Percentiles rank a stretch among this genome's conserved stretches.
These are phyloP conservation scores for Penicillium sp. DNA, from an alignment of 2,329 filamentous ascomycete genomes.

Conservation along the genomic window DNA sequence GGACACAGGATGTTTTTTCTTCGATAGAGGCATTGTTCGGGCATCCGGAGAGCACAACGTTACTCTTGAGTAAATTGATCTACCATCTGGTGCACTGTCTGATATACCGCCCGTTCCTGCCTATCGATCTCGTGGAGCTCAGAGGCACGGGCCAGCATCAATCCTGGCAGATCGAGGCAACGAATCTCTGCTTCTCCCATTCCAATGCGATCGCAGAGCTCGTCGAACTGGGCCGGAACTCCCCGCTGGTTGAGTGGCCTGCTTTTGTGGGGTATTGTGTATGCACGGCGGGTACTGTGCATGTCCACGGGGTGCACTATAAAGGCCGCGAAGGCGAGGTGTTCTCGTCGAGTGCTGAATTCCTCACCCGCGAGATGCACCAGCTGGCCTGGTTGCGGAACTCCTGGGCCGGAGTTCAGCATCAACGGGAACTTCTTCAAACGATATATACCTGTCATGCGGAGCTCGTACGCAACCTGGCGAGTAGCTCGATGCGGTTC, in stretches of 20 bases:
- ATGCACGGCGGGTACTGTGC: conserved; percentile 82
- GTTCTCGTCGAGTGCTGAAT: conserved; percentile 69
- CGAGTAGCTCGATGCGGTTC: conserved; percentile 71
- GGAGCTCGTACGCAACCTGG: conserved; percentile 74
- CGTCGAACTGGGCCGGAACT: conserved; percentile 75
- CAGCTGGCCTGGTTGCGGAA: conserved; percentile 75
- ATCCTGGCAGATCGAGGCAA: conserved; percentile 90
- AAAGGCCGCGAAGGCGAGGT: conserved; percentile 63
- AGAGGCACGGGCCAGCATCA: conserved; percentile 81
- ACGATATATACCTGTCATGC: conserved; percentile 76
- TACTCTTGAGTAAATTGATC: conserved; percentile 82
- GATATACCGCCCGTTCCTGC: conserved; percentile 83
- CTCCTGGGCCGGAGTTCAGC: conserved; percentile 76
- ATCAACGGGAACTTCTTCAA: conserved; percentile 78
- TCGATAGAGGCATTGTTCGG: conserved; percentile 75
- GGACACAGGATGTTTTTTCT: conserved; percentile 77
- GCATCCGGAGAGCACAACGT: conserved; percentile 74
- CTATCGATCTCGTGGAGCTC: conserved; percentile 80
- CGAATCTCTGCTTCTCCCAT: conserved; percentile 82
- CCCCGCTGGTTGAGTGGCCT: conserved; percentile 78
- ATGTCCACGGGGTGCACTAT: conserved; percentile 85
- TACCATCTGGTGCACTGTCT: conserved; percentile 87
- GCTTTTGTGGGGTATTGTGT: conserved; percentile 86
- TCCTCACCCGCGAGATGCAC: conserved; percentile 76
- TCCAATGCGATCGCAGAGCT: conserved; percentile 86